Percentiles rank a stretch among this genome's conserved stretches.
These are phyloP conservation scores for Blastobotrys niveus DNA, from an alignment of 1,139 yeast species.

Conservation along the genomic window DNA sequence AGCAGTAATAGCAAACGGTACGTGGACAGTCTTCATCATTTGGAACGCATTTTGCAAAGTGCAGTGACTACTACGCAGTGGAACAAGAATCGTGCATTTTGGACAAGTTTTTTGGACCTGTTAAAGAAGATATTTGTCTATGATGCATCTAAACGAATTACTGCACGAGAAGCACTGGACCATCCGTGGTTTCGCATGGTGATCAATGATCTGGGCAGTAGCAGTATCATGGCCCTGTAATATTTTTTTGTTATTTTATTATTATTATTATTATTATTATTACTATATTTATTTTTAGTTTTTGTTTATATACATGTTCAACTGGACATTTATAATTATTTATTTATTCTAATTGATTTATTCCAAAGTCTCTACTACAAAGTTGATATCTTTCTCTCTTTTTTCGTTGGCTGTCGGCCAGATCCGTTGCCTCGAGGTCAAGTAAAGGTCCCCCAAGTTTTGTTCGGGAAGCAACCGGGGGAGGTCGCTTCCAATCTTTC, in stretches of 20 bases:
- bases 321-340: neutral
- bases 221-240: constrained; percentile 3
- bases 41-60: constrained; percentile 39
- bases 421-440: too few species aligned
- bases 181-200: constrained; percentile 51
- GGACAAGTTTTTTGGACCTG: constrained; percentile 48
- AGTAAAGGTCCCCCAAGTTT: too few species aligned
- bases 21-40: constrained; percentile 48
- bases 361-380: too few species aligned
- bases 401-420: too few species aligned
- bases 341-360: too few species aligned
- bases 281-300: neutral
- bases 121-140: constrained; percentile 67
- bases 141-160: constrained; percentile 70
- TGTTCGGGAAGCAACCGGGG: too few species aligned
- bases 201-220: constrained; percentile 19
- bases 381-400: too few species aligned
- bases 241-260: constrained; percentile 1
- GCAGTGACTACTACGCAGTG: constrained; percentile 10
- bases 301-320: neutral
- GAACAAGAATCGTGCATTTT: constrained; percentile 36
- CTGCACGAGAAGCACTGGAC: constrained; percentile 64
- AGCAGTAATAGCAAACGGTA: constrained; percentile 41
- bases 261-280: constrained; percentile 5
- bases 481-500: neutral